Conservation (phyloP, 768 basidiomycete species). For the Trametes villosa region DNA sequence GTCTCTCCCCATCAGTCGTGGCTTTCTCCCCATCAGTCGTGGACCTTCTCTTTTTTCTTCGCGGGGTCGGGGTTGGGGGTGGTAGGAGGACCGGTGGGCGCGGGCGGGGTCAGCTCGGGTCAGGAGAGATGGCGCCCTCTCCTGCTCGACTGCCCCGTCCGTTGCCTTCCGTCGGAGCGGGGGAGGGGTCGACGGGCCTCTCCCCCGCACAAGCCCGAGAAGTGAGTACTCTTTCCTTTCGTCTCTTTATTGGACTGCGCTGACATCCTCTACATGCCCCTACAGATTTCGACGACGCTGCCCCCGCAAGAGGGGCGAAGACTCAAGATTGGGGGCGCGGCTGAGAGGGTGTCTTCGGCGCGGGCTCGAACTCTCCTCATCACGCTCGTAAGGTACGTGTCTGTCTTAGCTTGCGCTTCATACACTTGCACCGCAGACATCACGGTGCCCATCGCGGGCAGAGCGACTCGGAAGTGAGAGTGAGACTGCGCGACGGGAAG, state of each 20-base stretch:
- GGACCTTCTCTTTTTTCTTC: background rate
- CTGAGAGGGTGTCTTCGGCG: too few species aligned
- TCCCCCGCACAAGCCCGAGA: background rate
- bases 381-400: background rate
- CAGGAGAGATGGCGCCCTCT: background rate
- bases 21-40: too few species aligned
- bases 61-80: background rate
- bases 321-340: background rate
- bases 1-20: too few species aligned
- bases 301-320: too few species aligned
- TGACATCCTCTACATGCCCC: background rate
- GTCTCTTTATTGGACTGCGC: background rate
- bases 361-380: too few species aligned
- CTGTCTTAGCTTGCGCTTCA: too few species aligned
- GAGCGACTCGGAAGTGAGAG: too few species aligned
- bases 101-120: background rate
- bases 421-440: background rate
- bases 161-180: background rate
- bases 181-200: background rate
- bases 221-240: background rate
- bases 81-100: background rate
- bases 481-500: background rate
- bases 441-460: background rate
- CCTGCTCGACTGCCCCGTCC: background rate
- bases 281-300: too few species aligned